These are phyloP conservation scores for Nakazawaea molendinolei DNA, from an alignment of 805 yeast genomes.

Conservation along the genomic window DNA sequence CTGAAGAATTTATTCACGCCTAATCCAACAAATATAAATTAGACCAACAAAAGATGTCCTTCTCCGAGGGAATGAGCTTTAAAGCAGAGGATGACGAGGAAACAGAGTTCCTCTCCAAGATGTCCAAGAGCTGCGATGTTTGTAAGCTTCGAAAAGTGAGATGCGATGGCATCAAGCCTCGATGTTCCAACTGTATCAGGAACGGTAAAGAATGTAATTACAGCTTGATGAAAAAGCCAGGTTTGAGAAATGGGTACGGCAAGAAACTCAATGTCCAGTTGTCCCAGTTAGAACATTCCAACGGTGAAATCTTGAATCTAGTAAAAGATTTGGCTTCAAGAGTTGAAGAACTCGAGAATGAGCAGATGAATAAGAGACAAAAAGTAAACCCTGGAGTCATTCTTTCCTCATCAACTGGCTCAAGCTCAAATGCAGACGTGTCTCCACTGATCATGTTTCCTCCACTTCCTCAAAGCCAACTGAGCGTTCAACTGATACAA, in stretches of 20 bases:
- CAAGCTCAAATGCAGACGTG: background rate
- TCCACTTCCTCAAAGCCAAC: constrained; percentile 4
- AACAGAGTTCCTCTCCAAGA: constrained; percentile 5
- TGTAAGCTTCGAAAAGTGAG: constrained; percentile 16
- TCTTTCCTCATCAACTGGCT: background rate
- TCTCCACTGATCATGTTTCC: constrained; percentile 3
- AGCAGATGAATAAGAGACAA: constrained; percentile 4
- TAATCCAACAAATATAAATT: no score
- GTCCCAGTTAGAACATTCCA: constrained; percentile 9
- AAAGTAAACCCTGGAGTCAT: background rate
- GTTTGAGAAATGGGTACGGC: constrained; percentile 22
- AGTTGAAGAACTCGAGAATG: constrained; percentile 4
- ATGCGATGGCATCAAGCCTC: constrained; percentile 14
- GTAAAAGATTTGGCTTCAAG: constrained; percentile 1
- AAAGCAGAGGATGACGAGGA: no score
- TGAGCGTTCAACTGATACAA: background rate
- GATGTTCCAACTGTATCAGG: constrained; percentile 14
- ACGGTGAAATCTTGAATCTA: constrained; percentile 1
- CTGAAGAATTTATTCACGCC: no score
- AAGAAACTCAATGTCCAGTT: constrained; percentile 16
- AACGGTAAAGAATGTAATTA: constrained; percentile 14
- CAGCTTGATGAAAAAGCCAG: constrained; percentile 19
- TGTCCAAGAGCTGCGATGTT: constrained; percentile 16
- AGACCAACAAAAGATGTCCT: no score
- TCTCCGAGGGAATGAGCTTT: no score